A percentile compares a stretch with the other conserved stretches of the same genome.
Conservation (phyloP, 345 rosid genomes). For the thale cress (Arabidopsis thaliana) region DNA sequence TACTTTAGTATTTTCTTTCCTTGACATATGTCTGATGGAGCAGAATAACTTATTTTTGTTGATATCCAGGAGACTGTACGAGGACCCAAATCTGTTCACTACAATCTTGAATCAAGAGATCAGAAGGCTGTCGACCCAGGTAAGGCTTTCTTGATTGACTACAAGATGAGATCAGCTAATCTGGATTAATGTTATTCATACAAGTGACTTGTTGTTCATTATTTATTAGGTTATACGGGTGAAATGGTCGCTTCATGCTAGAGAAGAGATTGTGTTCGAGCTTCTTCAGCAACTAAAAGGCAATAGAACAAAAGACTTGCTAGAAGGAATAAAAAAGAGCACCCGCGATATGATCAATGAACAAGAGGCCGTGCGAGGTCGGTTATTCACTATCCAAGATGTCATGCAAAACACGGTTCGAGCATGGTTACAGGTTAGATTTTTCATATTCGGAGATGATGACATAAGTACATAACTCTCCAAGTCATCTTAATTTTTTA, state of each 20-base stretch:
- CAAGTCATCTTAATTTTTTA: not conserved
- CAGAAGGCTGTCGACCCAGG: slow-evolving; percentile 66
- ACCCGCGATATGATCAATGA: slow-evolving; percentile 66
- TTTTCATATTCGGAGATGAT: not conserved
- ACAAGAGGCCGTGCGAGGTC: slow-evolving; percentile 67
- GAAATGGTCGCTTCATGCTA: slow-evolving; percentile 76
- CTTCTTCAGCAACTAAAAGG: slow-evolving; percentile 68
- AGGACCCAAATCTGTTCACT: slow-evolving; percentile 58
- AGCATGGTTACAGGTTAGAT: slow-evolving; percentile 68
- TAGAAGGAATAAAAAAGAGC: slow-evolving; percentile 53
- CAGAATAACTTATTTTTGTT: not conserved
- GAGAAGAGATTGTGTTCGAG: slow-evolving; percentile 71
- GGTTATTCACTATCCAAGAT: slow-evolving; percentile 69
- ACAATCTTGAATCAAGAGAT: slow-evolving; percentile 72
- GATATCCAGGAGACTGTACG: slow-evolving; percentile 58
- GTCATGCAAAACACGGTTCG: slow-evolving; percentile 73
- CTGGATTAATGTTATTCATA: slow-evolving; percentile 3
- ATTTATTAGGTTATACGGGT: slow-evolving; percentile 62
- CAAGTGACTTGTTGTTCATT: not conserved
- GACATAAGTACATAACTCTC: not conserved
- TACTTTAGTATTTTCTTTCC: not conserved
- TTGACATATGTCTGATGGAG: slow-evolving; percentile 12
- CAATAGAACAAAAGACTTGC: slow-evolving; percentile 47
- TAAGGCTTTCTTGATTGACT: slow-evolving; percentile 31
- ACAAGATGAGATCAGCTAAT: slow-evolving; percentile 1